These are phyloP conservation scores for Solidago caesia DNA, from an alignment of 129 eudicot genomes.

Conservation along the genomic window DNA sequence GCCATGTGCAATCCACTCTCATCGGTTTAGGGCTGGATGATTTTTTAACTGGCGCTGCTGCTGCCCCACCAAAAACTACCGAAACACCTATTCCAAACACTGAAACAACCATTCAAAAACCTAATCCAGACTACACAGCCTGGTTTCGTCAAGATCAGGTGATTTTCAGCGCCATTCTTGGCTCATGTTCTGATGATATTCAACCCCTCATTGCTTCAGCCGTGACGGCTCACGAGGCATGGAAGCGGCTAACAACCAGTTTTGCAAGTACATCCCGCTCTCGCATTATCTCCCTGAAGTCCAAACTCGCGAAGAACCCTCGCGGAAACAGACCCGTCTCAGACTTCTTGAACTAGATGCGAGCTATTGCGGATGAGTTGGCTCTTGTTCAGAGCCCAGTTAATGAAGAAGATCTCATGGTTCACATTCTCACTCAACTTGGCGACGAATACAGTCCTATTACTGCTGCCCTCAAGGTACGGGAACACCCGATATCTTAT, in stretches of 20 bases:
- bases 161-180: conserved; percentile 1
- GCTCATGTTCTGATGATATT: background rate
- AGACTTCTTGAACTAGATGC: too few species aligned
- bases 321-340: too few species aligned
- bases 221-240: background rate
- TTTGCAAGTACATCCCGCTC: background rate
- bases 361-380: too few species aligned
- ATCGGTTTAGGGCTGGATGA: background rate
- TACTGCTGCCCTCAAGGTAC: too few species aligned
- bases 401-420: background rate
- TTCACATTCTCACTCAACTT: too few species aligned
- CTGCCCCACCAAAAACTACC: background rate
- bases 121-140: background rate
- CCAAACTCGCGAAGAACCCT: background rate
- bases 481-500: background rate
- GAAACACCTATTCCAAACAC: too few species aligned
- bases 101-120: background rate
- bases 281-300: background rate
- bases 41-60: background rate
- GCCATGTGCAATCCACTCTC: background rate
- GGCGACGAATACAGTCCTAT: background rate
- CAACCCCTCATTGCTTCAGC: background rate
- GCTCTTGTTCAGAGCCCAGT: too few species aligned
- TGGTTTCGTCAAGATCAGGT: background rate
- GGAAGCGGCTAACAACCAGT: background rate